Percentiles rank a stretch among this genome's conserved stretches.
Evolutionary conservation across 1,284 basidiomycete species (phyloP).

Genomic region (Tetrapyrgos nigripes): DNA sequence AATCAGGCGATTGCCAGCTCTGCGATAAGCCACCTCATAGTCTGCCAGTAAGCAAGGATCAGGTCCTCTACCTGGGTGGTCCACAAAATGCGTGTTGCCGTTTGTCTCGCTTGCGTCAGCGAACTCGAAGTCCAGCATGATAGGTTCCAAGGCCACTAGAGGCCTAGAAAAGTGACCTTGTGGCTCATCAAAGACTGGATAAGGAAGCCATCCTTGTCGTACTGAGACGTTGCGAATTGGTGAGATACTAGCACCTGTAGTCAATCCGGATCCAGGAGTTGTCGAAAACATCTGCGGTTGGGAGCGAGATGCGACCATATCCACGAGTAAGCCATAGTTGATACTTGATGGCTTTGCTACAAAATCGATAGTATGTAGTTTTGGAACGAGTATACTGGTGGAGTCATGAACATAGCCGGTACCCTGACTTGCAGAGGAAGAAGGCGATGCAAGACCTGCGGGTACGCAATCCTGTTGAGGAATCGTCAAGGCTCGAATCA

Average conservation of each 20-base stretch:
- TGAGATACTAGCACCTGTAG: not conserved
- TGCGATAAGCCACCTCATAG: not conserved
- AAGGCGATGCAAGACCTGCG: no score
- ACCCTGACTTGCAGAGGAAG: no score
- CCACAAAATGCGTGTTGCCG: not conserved
- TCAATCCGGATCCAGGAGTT: not conserved
- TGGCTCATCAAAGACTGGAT: not conserved
- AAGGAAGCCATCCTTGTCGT: not conserved
- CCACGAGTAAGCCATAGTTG: slow-evolving; percentile 4
- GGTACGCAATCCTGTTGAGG: no score
- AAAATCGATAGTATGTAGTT: not conserved
- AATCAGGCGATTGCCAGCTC: not conserved
- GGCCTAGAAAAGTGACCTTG: not conserved
- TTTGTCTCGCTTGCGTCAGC: not conserved
- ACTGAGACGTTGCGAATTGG: not conserved
- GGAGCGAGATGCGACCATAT: slow-evolving; percentile 3
- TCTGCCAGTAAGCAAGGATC: not conserved
- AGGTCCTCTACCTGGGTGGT: not conserved
- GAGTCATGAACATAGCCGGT: no score
- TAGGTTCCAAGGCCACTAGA: not conserved
- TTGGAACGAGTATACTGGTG: not conserved
- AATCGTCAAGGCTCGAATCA: not conserved
- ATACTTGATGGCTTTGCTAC: not conserved
- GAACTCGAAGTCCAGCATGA: not conserved
- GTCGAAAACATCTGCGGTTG: not conserved